phyloP scores from a whole-genome alignment of 192 early-diverging fungal species.

The Diversispora epigaea region DNA sequence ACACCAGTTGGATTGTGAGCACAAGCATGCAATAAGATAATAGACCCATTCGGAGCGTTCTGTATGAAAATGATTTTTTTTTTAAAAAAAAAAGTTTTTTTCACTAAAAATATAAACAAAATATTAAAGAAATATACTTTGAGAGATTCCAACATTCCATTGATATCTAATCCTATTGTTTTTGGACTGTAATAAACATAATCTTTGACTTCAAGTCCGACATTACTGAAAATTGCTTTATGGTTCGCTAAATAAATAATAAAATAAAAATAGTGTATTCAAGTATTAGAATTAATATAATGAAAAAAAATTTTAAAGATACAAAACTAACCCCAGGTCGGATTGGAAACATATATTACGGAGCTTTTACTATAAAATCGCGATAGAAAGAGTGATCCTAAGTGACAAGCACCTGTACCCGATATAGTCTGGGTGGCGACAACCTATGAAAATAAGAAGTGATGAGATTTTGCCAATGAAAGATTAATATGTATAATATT shows the following conservation, averaged over 20 bases:
- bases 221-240: slow-evolving; percentile 80
- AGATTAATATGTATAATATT: background rate
- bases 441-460: slow-evolving; percentile 23
- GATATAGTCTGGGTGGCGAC: slow-evolving; percentile 87
- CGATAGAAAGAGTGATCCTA: slow-evolving; percentile 81
- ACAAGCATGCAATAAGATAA: slow-evolving; percentile 92
- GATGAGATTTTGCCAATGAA: background rate
- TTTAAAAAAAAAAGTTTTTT: background rate
- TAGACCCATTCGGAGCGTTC: slow-evolving; percentile 73
- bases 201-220: slow-evolving; percentile 78
- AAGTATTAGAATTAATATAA: background rate
- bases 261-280: slow-evolving; percentile 9
- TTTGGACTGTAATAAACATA: slow-evolving; percentile 90
- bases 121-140: slow-evolving; percentile 33
- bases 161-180: slow-evolving; percentile 75
- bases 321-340: slow-evolving; percentile 83
- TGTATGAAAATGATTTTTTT: slow-evolving; percentile 26
- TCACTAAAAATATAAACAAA: slow-evolving; percentile 1
- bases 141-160: slow-evolving; percentile 71
- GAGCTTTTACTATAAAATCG: slow-evolving; percentile 65
- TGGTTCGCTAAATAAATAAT: slow-evolving; percentile 68
- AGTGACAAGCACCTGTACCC: slow-evolving; percentile 88
- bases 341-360: slow-evolving; percentile 85
- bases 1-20: slow-evolving; percentile 99
- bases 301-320: background rate